Conservation (phyloP, 2,329 filamentous ascomycete genomes). For the Monosporascus sp. region DNA sequence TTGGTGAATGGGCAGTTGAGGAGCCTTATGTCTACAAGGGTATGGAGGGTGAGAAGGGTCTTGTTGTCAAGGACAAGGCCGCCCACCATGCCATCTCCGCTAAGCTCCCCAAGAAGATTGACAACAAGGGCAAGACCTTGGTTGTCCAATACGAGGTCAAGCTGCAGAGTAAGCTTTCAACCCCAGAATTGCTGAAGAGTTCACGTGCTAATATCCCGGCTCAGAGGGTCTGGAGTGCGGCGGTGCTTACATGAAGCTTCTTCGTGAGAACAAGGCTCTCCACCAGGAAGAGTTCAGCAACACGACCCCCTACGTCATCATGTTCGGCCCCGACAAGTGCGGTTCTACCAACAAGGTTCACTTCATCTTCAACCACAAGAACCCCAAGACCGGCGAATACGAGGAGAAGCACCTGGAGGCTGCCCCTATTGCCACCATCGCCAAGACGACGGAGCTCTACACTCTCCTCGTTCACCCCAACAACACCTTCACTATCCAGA, state of each 20-base stretch:
- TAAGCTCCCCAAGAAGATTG: slow-evolving; percentile 94
- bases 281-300: slow-evolving; percentile 98
- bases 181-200: background rate
- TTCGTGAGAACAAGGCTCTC: slow-evolving; percentile 94
- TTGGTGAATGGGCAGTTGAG: slow-evolving; percentile 95
- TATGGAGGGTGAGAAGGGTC: slow-evolving; percentile 90
- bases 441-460: slow-evolving; percentile 92
- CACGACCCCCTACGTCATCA: slow-evolving; percentile 95
- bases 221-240: slow-evolving; percentile 92
- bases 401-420: slow-evolving; percentile 97
- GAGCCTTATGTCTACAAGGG: slow-evolving; percentile 88
- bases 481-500: slow-evolving; percentile 89
- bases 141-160: slow-evolving; percentile 99
- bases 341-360: slow-evolving; percentile 97
- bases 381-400: slow-evolving; percentile 98
- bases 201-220: slow-evolving; percentile 27
- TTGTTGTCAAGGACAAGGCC: slow-evolving; percentile 96
- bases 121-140: slow-evolving; percentile 95
- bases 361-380: slow-evolving; percentile 99
- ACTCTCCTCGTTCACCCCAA: slow-evolving; percentile 94
- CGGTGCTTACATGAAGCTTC: slow-evolving; percentile 98
- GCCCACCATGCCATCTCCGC: slow-evolving; percentile 99
- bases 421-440: slow-evolving; percentile 79
- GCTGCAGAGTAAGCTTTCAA: slow-evolving; percentile 76
- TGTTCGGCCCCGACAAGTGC: slow-evolving; percentile 99